A percentile compares a stretch with the other conserved stretches of the same genome.
phyloP scores from a whole-genome alignment of 345 rosid genomes.

The Rhizophora mangle region DNA sequence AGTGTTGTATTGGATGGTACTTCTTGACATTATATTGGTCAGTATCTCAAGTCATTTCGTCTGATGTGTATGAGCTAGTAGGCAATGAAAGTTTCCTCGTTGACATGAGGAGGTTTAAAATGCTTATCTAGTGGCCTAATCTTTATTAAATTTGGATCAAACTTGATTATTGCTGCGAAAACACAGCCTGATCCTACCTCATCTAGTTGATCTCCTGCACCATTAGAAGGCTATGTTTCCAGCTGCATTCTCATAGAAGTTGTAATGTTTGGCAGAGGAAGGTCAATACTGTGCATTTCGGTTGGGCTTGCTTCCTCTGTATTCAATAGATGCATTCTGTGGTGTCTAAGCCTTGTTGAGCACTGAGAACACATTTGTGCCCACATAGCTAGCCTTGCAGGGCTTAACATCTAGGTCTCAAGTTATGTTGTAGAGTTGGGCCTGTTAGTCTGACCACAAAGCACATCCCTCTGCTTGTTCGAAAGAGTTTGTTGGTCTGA shows the following conservation, averaged over 20 bases:
- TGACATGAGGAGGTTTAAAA: too few relatives aligned
- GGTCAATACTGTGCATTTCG: not conserved
- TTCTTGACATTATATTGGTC: conserved; percentile 90
- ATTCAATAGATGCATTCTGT: too few relatives aligned
- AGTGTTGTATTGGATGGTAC: conserved; percentile 94
- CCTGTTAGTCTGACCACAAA: too few relatives aligned
- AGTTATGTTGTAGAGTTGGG: too few relatives aligned
- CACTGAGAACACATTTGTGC: too few relatives aligned
- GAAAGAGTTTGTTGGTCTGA: too few relatives aligned
- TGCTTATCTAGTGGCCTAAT: not conserved
- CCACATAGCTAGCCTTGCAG: too few relatives aligned
- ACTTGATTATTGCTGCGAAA: conserved; percentile 5
- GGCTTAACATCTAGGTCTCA: too few relatives aligned
- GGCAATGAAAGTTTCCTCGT: too few relatives aligned
- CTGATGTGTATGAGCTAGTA: too few relatives aligned
- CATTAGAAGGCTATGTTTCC: conserved; percentile 9
- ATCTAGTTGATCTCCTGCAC: conserved; percentile 6
- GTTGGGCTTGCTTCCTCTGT: conserved; percentile 73
- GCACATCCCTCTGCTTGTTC: too few relatives aligned
- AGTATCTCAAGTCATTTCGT: conserved; percentile 32
- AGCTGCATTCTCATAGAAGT: conserved; percentile 22
- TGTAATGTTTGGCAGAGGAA: conserved; percentile 45
- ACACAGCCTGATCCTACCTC: not conserved
- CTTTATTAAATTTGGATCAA: not conserved
- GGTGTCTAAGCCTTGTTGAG: too few relatives aligned